Percentiles rank a stretch among this genome's conserved stretches.
phyloP scores from a whole-genome alignment of 177 flowering plant species.

The Telopea speciosissima region DNA sequence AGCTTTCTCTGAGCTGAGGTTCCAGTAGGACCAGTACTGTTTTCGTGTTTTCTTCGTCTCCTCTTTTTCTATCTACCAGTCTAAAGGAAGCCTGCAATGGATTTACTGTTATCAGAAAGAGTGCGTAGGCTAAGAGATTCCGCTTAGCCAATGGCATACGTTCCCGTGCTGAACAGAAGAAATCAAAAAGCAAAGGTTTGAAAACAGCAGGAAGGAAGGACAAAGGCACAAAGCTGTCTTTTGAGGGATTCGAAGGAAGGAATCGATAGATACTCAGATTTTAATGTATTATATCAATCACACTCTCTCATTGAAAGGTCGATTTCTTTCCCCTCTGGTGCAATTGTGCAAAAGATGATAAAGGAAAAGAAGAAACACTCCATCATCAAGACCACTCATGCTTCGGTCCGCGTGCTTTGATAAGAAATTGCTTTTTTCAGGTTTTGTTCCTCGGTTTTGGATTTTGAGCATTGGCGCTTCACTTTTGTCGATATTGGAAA shows the following conservation, averaged over 20 bases:
- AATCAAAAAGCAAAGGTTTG: too few species aligned
- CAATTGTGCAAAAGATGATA: background rate
- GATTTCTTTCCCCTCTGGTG: constrained; percentile 29
- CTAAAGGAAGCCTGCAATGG: constrained; percentile 53
- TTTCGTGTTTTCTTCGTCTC: constrained; percentile 40
- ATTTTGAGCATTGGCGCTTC: constrained; percentile 26
- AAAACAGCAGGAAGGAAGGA: background rate
- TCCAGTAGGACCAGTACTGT: constrained; percentile 15
- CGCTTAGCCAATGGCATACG: constrained; percentile 28
- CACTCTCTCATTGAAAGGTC: constrained; percentile 59
- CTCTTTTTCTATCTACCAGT: constrained; percentile 16
- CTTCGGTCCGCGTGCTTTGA: constrained; percentile 60
- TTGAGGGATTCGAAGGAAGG: background rate
- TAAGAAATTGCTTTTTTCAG: constrained; percentile 35
- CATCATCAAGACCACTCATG: constrained; percentile 37
- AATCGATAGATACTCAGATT: constrained; percentile 14
- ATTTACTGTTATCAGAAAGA: constrained; percentile 26
- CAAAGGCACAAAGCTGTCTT: background rate
- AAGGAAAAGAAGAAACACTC: constrained; percentile 14
- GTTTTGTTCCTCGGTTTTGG: constrained; percentile 48
- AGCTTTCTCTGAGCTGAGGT: constrained; percentile 11
- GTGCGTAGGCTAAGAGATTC: constrained; percentile 27
- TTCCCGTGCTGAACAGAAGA: constrained; percentile 17
- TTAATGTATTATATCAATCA: too few species aligned
- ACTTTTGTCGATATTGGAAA: constrained; percentile 25